phyloP scores from a whole-genome alignment of 345 rosid genomes.

The Turnera subulata region DNA sequence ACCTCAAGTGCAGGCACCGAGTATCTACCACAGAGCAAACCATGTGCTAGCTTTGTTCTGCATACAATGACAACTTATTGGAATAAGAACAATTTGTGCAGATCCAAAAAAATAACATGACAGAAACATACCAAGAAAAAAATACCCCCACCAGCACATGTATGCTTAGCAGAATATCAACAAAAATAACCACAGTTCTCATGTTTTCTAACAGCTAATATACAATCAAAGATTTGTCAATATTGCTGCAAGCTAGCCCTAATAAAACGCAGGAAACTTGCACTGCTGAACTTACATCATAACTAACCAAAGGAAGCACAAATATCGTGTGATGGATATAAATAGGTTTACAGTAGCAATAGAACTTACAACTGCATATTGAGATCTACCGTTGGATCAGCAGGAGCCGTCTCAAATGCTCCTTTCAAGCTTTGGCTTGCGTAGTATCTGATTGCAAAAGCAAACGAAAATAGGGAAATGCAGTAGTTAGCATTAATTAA shows the following conservation, averaged over 20 bases:
- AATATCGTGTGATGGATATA: neutral
- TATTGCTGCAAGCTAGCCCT: too few species aligned
- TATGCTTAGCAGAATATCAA: too few species aligned
- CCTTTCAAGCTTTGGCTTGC: constrained; percentile 57
- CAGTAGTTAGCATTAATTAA: too few species aligned
- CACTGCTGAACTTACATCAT: neutral
- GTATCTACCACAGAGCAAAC: constrained; percentile 90
- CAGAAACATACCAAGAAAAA: neutral
- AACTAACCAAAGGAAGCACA: neutral
- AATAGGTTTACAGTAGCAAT: neutral
- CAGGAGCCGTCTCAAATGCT: constrained; percentile 86
- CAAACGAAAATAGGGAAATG: too few species aligned
- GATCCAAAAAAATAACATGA: too few species aligned
- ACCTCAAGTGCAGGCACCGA: constrained; percentile 76
- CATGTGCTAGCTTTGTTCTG: constrained; percentile 97
- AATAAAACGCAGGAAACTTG: neutral
- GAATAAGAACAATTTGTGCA: neutral
- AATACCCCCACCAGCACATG: too few species aligned
- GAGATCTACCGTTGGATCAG: constrained; percentile 95
- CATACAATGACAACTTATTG: constrained; percentile 3
- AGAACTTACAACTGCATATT: constrained; percentile 87
- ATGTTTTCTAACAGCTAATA: too few species aligned
- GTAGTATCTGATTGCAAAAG: constrained; percentile 51
- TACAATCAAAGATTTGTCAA: too few species aligned
- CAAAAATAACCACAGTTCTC: too few species aligned